Percentiles rank a stretch among this genome's conserved stretches.
Conservation (phyloP, 352 stramenopile species). For the Pseudoperonospora humuli region DNA sequence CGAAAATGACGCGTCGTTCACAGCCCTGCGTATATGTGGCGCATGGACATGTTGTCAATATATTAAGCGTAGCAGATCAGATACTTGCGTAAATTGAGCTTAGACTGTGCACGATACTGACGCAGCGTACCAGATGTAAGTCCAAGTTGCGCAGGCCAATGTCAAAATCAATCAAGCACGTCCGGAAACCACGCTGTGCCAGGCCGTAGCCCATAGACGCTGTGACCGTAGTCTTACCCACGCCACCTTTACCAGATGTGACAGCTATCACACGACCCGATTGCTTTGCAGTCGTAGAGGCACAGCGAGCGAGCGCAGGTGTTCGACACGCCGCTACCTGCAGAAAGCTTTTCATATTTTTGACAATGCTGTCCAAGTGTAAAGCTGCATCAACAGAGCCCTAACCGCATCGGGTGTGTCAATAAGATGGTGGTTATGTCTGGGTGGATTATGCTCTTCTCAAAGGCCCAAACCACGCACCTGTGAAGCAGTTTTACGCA, state of each 20-base stretch:
- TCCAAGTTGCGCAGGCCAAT: constrained; percentile 91
- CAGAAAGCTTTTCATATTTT: constrained; percentile 11
- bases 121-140: constrained; percentile 63
- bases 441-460: too few species aligned
- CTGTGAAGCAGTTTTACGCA: too few species aligned
- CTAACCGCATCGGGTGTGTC: too few species aligned
- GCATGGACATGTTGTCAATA: too few species aligned
- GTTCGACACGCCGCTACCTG: constrained; percentile 1
- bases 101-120: not conserved
- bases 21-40: constrained; percentile 34
- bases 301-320: constrained; percentile 8
- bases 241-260: constrained; percentile 89
- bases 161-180: constrained; percentile 92
- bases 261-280: constrained; percentile 80
- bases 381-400: too few species aligned
- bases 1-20: constrained; percentile 91
- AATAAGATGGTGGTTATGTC: too few species aligned
- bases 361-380: too few species aligned
- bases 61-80: not conserved
- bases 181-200: constrained; percentile 73
- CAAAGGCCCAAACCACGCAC: too few species aligned
- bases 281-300: constrained; percentile 9
- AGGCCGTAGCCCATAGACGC: constrained; percentile 83
- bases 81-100: constrained; percentile 1
- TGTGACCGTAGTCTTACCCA: constrained; percentile 90